Percentiles rank a stretch among this genome's conserved stretches.
These are phyloP conservation scores for Cucurbita argyrosperma DNA, from an alignment of 306 rosid genomes.

Conservation along the genomic window DNA sequence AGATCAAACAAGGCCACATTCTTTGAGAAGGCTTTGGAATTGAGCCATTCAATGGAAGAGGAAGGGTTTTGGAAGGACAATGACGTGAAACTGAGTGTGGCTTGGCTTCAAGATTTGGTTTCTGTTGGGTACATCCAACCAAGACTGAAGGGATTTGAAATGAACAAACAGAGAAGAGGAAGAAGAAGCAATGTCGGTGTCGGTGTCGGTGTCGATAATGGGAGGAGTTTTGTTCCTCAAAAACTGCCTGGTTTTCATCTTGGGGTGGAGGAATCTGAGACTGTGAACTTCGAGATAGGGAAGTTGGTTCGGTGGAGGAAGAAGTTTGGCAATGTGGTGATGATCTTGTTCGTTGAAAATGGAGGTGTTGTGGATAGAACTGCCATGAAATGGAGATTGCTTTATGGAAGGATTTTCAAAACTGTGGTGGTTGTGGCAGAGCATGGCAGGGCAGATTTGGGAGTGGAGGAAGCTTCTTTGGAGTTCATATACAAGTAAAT, in stretches of 20 bases:
- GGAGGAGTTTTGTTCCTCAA: slow-evolving; percentile 60
- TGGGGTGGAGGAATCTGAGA: slow-evolving; percentile 87
- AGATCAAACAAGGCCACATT: slow-evolving; percentile 43
- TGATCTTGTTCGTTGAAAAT: slow-evolving; percentile 49
- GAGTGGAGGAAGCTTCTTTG: slow-evolving; percentile 66
- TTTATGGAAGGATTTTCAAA: slow-evolving; percentile 89
- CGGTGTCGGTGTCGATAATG: slow-evolving; percentile 24
- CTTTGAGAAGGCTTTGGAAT: slow-evolving; percentile 62
- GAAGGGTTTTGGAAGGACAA: slow-evolving; percentile 80
- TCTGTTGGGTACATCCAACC: slow-evolving; percentile 92
- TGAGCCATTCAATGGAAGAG: slow-evolving; percentile 71
- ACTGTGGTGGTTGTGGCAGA: slow-evolving; percentile 69
- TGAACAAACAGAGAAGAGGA: slow-evolving; percentile 60
- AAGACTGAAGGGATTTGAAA: slow-evolving; percentile 63
- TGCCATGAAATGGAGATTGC: slow-evolving; percentile 95
- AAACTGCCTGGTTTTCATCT: slow-evolving; percentile 88
- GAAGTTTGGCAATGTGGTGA: slow-evolving; percentile 85
- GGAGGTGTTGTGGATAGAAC: slow-evolving; percentile 88
- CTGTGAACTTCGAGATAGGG: slow-evolving; percentile 74
- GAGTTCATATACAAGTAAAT: slow-evolving; percentile 77
- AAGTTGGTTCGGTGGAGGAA: slow-evolving; percentile 88
- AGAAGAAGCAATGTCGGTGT: slow-evolving; percentile 22
- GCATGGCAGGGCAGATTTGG: slow-evolving; percentile 58
- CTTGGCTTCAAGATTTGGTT: slow-evolving; percentile 91
- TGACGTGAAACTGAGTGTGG: slow-evolving; percentile 82